Base-by-base conservation (phyloP, 2,329 filamentous ascomycete species). In the Aspergillus pseudotamarii region DNA sequence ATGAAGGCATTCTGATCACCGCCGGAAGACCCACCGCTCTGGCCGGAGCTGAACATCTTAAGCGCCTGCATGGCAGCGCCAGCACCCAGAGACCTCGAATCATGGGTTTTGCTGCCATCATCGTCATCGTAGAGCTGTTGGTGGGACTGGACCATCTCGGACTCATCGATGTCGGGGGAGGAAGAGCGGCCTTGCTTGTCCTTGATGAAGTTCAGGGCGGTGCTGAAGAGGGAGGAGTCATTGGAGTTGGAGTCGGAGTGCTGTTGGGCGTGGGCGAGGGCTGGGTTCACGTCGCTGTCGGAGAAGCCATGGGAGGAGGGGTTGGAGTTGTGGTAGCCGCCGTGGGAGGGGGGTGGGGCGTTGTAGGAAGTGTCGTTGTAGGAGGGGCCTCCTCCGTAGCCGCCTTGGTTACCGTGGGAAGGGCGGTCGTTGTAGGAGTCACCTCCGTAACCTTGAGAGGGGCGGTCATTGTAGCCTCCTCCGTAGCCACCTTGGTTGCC, bases 1-100 rank as follows among this genome's bases (percentile, higher is more conserved):
- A 97, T 86, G 73, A 97, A 92, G 65, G 90, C 86, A 76, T 90
- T 92, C 84, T 96, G 89, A 69, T 88, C 87, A 10, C 79, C 76
- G 45, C 78, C 76, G 1, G 38, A 41, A 5, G 51, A 57, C 1
- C 72, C 73, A 6, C 68, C 60, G 23, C 74, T 65, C 62, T 80
- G 77, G 26, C 88, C 85, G 55, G 85, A 83, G 43, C 85, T 87
- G 79, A 96, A 96, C 93, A 64, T 92, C 91, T 58, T 94, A 89
- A 71, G 84, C 80, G 72, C 94, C 91, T 83, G 78, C 75, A 82
- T 73, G 0, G 81, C 81, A 4, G 81, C 81, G 0, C 80, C 81
- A 0, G 78, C 75, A 11, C 81, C 81, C 8, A 83, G 64, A 6
- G 76, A 75, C 9, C 72, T 69, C 5, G 76, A 75, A 63, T 77